Conservation (phyloP, 164 flowering plant genomes). For the Annona squamosa region DNA sequence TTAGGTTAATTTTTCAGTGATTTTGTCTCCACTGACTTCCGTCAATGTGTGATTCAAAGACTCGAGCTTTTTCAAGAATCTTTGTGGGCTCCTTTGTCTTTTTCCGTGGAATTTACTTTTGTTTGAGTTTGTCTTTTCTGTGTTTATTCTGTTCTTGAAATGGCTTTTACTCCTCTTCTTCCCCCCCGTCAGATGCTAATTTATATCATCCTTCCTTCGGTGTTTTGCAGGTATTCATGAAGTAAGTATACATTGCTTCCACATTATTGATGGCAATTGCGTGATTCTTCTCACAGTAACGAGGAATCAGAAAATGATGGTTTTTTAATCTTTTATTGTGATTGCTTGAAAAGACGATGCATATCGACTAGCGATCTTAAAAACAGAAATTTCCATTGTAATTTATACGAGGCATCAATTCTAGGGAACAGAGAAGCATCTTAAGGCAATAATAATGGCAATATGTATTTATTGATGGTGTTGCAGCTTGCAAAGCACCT, state of each 20-base stretch:
- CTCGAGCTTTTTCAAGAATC: too few species aligned
- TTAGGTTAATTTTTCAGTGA: background rate
- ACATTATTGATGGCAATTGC: conserved; percentile 1
- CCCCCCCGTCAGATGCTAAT: background rate
- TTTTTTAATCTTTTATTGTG: too few species aligned
- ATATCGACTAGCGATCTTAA: too few species aligned
- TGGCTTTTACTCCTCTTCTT: background rate
- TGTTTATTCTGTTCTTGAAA: background rate
- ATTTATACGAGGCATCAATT: too few species aligned
- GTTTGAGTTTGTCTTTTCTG: background rate
- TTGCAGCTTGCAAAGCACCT: too few species aligned
- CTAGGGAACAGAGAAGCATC: too few species aligned
- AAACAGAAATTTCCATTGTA: too few species aligned
- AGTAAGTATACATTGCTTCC: conserved; percentile 51
- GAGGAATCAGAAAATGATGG: background rate
- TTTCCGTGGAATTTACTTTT: background rate
- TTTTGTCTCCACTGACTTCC: background rate
- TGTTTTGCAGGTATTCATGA: conserved; percentile 91
- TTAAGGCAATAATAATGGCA: too few species aligned
- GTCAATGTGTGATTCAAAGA: too few species aligned
- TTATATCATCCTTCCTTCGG: conserved; percentile 4
- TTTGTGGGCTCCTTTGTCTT: background rate
- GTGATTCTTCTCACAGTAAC: background rate
- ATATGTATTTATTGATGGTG: too few species aligned
- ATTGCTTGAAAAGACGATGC: too few species aligned